A percentile compares a stretch with the other conserved stretches of the same genome.
Conservation (phyloP, 2,329 filamentous ascomycete genomes). For the Phyllosticta citriasiana region DNA sequence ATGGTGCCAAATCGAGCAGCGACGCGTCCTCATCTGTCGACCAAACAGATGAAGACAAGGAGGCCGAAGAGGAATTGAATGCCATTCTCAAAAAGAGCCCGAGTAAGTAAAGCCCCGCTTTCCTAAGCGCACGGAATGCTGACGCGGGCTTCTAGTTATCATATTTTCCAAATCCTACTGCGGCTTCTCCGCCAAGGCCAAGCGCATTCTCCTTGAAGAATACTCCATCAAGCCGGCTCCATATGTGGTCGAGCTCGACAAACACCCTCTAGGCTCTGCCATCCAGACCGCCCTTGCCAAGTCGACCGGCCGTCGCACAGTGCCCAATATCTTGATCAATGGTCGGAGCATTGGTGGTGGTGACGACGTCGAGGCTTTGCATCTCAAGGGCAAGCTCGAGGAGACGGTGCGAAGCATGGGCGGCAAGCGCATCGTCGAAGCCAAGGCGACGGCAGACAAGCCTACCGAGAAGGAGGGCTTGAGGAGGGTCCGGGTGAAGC, state of each 20-base stretch:
- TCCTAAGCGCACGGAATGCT: background rate
- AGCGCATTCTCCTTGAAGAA: conserved; percentile 70
- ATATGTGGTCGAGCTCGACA: conserved; percentile 82
- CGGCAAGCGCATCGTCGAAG: conserved; percentile 50
- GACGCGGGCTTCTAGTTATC: conserved; percentile 54
- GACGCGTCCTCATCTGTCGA: conserved; percentile 19
- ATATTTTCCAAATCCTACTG: conserved; percentile 96
- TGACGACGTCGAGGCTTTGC: conserved; percentile 69
- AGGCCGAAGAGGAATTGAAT: conserved; percentile 63
- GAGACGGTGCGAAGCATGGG: conserved; percentile 65
- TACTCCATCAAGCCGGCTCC: conserved; percentile 77
- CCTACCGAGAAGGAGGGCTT: background rate
- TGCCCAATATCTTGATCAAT: conserved; percentile 85
- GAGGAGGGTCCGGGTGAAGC: background rate
- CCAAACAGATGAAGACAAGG: conserved; percentile 48
- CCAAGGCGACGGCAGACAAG: conserved; percentile 6
- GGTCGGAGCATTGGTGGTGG: conserved; percentile 83
- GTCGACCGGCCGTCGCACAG: conserved; percentile 71
- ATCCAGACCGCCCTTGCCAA: conserved; percentile 63
- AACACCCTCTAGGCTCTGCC: conserved; percentile 60
- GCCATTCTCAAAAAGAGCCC: conserved; percentile 74
- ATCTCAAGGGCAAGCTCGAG: conserved; percentile 52
- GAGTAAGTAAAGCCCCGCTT: conserved; percentile 40
- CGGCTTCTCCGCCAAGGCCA: conserved; percentile 74
- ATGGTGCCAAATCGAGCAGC: conserved; percentile 15